Conservation (phyloP, 1,284 basidiomycete genomes). For the Stygiomarasmius scandens region DNA sequence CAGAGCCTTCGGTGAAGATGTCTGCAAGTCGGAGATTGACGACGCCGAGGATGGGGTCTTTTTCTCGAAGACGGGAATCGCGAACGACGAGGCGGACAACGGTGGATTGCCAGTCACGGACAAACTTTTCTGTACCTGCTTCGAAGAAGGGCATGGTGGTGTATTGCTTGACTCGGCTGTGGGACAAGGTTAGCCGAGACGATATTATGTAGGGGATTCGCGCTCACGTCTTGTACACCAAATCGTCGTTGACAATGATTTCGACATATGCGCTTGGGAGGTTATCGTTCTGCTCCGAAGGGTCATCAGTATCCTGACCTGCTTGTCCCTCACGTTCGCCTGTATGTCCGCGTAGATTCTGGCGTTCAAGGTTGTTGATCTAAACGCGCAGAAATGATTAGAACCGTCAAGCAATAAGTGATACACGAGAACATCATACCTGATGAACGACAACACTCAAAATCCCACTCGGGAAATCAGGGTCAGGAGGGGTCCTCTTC, state of each 20-base stretch:
- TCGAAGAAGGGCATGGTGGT: neutral
- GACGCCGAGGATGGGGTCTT: neutral
- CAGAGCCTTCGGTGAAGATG: neutral
- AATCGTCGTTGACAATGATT: neutral
- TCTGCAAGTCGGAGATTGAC: neutral
- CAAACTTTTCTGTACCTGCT: neutral
- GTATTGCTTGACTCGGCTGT: neutral
- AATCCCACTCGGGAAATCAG: neutral
- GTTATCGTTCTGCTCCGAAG: neutral
- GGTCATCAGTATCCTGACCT: neutral
- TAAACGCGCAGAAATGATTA: no score
- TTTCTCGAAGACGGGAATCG: neutral
- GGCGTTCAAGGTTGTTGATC: neutral
- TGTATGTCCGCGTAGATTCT: neutral
- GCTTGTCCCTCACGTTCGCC: neutral
- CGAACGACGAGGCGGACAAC: neutral
- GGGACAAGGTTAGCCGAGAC: neutral
- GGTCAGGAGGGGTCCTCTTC: neutral
- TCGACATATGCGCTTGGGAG: neutral
- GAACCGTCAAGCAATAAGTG: neutral
- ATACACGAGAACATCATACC: neutral
- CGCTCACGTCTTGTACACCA: neutral
- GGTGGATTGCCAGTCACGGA: neutral
- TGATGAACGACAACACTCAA: neutral
- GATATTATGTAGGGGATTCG: neutral